phyloP scores from a whole-genome alignment of 192 early-diverging fungal genomes.

The Coemansia javaensis region DNA sequence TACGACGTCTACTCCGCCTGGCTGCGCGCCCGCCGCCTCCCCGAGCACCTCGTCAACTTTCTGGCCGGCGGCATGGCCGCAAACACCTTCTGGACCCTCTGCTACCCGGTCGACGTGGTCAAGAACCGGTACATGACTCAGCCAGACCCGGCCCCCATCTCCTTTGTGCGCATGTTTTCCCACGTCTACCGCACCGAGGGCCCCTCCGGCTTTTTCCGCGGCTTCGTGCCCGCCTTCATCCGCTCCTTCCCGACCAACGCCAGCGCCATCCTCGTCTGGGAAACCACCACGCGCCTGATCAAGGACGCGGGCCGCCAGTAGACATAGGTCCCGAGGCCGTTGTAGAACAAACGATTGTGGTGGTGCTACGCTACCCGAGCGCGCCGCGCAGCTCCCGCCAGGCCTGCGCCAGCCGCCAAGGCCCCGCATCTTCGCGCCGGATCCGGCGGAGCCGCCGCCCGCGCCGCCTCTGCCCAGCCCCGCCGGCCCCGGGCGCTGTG shows the following conservation, averaged over 20 bases:
- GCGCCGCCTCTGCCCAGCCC: background rate
- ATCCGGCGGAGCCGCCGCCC: background rate
- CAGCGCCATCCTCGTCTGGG: conserved; percentile 87
- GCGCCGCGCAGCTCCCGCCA: background rate
- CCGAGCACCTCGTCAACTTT: conserved; percentile 65
- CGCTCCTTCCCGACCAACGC: conserved; percentile 95
- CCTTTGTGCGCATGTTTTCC: conserved; percentile 37
- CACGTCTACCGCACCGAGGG: conserved; percentile 60
- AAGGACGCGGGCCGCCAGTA: conserved; percentile 22
- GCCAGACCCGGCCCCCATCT: conserved; percentile 61
- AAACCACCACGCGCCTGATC: conserved; percentile 59
- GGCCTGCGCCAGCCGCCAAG: background rate
- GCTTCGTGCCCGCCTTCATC: conserved; percentile 85
- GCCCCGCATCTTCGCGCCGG: background rate
- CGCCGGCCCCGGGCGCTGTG: background rate
- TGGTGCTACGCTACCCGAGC: background rate
- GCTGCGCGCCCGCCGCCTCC: conserved; percentile 32
- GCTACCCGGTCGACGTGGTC: conserved; percentile 78
- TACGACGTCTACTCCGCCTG: conserved; percentile 53
- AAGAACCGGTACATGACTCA: conserved; percentile 96
- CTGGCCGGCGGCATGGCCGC: conserved; percentile 80
- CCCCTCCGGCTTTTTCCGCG: conserved; percentile 79
- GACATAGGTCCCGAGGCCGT: too few relatives aligned
- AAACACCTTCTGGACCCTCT: conserved; percentile 83
- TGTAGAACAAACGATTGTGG: too few relatives aligned